Conservation (phyloP, 345 rosid species). For the Triadica sebifera region DNA sequence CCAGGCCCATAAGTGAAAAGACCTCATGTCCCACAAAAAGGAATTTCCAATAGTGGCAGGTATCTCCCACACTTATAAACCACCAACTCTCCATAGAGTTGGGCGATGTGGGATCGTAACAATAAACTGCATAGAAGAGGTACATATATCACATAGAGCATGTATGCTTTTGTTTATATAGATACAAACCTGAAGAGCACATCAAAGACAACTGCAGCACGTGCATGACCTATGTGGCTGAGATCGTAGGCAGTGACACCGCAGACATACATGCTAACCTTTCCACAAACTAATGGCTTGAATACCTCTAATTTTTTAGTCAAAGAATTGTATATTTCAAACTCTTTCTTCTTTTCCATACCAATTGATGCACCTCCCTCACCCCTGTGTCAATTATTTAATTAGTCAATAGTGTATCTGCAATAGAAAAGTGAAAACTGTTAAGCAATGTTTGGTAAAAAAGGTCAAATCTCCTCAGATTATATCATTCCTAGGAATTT, state of each 20-base stretch:
- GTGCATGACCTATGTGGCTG: conserved; percentile 92
- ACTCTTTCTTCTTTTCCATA: conserved; percentile 27
- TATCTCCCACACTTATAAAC: too few species aligned
- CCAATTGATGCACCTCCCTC: neutral
- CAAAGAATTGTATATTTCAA: conserved; percentile 68
- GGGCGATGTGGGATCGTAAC: too few species aligned
- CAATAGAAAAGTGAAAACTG: neutral
- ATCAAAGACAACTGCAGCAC: conserved; percentile 82
- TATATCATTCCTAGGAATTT: neutral
- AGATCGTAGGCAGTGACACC: conserved; percentile 84
- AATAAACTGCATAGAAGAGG: conserved; percentile 1
- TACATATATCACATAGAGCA: neutral
- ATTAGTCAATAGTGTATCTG: neutral
- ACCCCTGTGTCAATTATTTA: neutral
- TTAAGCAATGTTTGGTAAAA: neutral
- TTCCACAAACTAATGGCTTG: conserved; percentile 47
- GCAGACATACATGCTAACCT: conserved; percentile 80
- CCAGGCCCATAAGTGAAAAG: too few species aligned
- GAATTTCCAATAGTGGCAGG: too few species aligned
- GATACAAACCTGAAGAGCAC: conserved; percentile 61
- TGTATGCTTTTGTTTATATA: neutral
- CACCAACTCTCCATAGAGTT: too few species aligned
- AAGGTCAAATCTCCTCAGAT: neutral
- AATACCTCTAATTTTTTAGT: conserved; percentile 60
- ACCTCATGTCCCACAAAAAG: too few species aligned